Base-by-base conservation (phyloP, 2,329 filamentous ascomycete genomes). In the Aspergillus jensenii region DNA sequence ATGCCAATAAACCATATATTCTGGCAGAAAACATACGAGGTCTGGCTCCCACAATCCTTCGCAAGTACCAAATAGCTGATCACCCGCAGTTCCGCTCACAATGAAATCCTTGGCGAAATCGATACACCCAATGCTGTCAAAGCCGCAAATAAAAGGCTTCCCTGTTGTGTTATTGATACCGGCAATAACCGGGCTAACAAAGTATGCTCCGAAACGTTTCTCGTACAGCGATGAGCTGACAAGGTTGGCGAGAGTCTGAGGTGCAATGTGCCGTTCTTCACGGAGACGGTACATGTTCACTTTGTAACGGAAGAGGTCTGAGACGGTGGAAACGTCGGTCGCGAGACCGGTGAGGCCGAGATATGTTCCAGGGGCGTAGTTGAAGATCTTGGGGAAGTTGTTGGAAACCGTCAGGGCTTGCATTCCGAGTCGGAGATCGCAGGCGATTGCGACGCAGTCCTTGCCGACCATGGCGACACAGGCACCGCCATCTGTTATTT, bases 81-180 rank as follows among this genome's bases (percentile, higher is more conserved):
- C 93, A 68, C 90, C 93, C 52, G 95, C 95, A 25, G 95, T 99
- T 60, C 95, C 95, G 68, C 89, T 91, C 67, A 99, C 95, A 75
- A 99, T 98, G 77, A 99, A 99, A 81, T 99, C 95, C 84, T 97
- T 97, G 65, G 95, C 95, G 78, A 97, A 97, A 80, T 99, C 95
- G 77, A 99, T 99, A 79, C 95, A 99, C 67, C 95, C 95, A 77
- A 99, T 99, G 77, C 90, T 96, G 81, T 99, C 95, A 76, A 99
- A 99, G 15, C 95, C 95, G 78, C 95, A 99, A 78, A 99, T 97
- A 78, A 98, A 99, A 14, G 95, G 95, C 82, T 93, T 88, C 60
- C 91, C 90, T 47, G 90, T 93, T 78, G 93, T 98, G 75, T 90
- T 90, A 73, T 99, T 95, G 75, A 99, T 88, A 39, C 95, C 95